phyloP scores from a whole-genome alignment of 2,329 filamentous ascomycete species.

The Amauroascus verrucosus region DNA sequence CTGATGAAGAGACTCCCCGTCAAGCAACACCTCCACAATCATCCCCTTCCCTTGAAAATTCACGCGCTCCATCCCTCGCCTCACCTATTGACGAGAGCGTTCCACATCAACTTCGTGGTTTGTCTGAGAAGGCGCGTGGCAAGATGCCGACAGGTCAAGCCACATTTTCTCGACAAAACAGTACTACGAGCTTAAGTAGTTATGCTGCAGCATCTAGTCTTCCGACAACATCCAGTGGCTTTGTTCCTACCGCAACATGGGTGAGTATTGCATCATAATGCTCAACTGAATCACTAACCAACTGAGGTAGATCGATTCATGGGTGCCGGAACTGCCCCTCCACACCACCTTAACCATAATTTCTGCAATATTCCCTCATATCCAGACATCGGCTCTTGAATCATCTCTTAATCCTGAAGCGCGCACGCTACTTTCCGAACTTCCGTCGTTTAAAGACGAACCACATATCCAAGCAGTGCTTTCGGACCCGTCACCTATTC shows the following conservation, averaged over 20 bases:
- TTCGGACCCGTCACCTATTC: slow-evolving; percentile 58
- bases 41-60: slow-evolving; percentile 46
- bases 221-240: slow-evolving; percentile 45
- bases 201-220: slow-evolving; percentile 51
- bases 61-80: slow-evolving; percentile 58
- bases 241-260: slow-evolving; percentile 71
- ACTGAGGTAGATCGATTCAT: slow-evolving; percentile 63
- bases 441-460: slow-evolving; percentile 36
- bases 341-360: slow-evolving; percentile 77
- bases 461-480: slow-evolving; percentile 56
- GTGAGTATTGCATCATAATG: slow-evolving; percentile 30
- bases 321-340: slow-evolving; percentile 82
- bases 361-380: slow-evolving; percentile 45
- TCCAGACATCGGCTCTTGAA: slow-evolving; percentile 40
- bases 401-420: slow-evolving; percentile 31
- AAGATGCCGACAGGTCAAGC: slow-evolving; percentile 81
- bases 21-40: slow-evolving; percentile 50
- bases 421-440: slow-evolving; percentile 34
- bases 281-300: not conserved
- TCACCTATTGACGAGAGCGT: slow-evolving; percentile 65
- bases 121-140: slow-evolving; percentile 94
- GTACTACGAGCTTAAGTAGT: slow-evolving; percentile 66
- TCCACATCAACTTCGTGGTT: slow-evolving; percentile 71
- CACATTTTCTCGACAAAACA: slow-evolving; percentile 84
- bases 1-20: slow-evolving; percentile 54